Evolutionary conservation across 1,139 yeast species (phyloP), one percentile per base, ranked within the genome.

Genomic region (Suhomyces wounanorum): DNA sequence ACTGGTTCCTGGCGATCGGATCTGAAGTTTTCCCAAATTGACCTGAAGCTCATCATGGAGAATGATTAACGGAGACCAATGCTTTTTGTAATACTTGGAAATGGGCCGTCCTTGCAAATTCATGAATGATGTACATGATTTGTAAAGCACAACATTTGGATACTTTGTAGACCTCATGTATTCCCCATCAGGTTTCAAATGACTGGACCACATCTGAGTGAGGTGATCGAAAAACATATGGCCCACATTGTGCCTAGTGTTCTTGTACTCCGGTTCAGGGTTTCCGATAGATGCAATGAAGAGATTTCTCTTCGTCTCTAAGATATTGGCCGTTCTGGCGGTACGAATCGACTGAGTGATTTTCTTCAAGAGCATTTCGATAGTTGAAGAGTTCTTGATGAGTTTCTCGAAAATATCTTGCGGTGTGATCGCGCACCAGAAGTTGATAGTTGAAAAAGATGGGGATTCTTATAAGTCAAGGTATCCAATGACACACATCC

Each of bases 211-310:
- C 49, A 61, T 59, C 9, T 59, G 55, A 3, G 59, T 56, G 3
- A 65, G 62, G 13, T 78, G 54, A 45, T 76, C 73, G 50, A 82
- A 60, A 28, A 84, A 72, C 49, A 73, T 65, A 59, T 86, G 89
- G 2, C 96, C 97, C 0, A 85, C 89, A 55, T 85, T 89, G 62
- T 90, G 97, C 44, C 96, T 73, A 0, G 96, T 87, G 7, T 74
- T 74, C 14, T 68, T 66, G 59, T 81, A 88, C 44, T 73, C 67
- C 0, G 83, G 77, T 48, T 85, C 90, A 0, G 96, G 96, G 61
- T 90, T 90, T 0, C 96, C 96, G 3, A 90, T 72, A 0, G 94
- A 87, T 6, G 85, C 82, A 9, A 84, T 60, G 55, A 79, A 61
- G 6, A 78, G 46, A 44, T 65, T 63, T 62, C 67, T 41, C 43